Conservation (phyloP, 1,139 yeast genomes). For the Magnusiomyces ingens region DNA sequence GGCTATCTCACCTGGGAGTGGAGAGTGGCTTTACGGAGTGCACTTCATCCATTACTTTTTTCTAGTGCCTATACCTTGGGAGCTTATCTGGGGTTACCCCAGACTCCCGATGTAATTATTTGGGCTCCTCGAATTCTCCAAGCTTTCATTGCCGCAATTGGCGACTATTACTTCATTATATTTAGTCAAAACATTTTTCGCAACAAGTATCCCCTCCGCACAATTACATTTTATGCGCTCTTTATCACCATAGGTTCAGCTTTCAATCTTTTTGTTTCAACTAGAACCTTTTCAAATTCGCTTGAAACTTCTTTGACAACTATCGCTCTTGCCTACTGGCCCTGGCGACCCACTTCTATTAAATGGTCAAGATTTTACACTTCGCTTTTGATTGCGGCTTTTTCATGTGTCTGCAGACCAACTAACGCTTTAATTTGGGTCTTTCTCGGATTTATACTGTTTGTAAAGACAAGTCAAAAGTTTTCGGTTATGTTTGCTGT, state of each 20-base stretch:
- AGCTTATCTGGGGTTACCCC: slow-evolving; percentile 25
- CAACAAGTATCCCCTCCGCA: slow-evolving; percentile 19
- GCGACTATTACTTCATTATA: slow-evolving; percentile 55
- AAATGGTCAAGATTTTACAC: slow-evolving; percentile 16
- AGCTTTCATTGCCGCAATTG: slow-evolving; percentile 62
- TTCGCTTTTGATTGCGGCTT: slow-evolving; percentile 25
- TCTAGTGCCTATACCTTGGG: slow-evolving; percentile 36
- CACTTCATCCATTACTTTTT: slow-evolving; percentile 72
- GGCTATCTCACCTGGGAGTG: slow-evolving; percentile 97
- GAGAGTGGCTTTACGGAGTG: slow-evolving; percentile 66
- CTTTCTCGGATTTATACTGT: slow-evolving; percentile 43
- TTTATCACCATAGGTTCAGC: slow-evolving; percentile 58
- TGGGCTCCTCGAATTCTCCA: slow-evolving; percentile 59
- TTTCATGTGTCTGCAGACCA: slow-evolving; percentile 57
- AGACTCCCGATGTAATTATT: slow-evolving; percentile 34
- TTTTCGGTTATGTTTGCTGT: slow-evolving; percentile 18
- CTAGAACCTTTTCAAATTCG: slow-evolving; percentile 82
- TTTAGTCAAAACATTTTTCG: slow-evolving; percentile 36
- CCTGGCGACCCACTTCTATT: slow-evolving; percentile 39
- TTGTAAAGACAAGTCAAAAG: slow-evolving; percentile 19
- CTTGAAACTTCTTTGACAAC: slow-evolving; percentile 70
- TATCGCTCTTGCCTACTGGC: slow-evolving; percentile 69
- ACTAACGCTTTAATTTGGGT: slow-evolving; percentile 76
- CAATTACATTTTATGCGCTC: slow-evolving; percentile 44
- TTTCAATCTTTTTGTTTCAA: slow-evolving; percentile 74